A percentile compares a stretch with the other conserved stretches of the same genome.
Conservation (phyloP, 306 rosid species). For the Cucurbita maxima region DNA sequence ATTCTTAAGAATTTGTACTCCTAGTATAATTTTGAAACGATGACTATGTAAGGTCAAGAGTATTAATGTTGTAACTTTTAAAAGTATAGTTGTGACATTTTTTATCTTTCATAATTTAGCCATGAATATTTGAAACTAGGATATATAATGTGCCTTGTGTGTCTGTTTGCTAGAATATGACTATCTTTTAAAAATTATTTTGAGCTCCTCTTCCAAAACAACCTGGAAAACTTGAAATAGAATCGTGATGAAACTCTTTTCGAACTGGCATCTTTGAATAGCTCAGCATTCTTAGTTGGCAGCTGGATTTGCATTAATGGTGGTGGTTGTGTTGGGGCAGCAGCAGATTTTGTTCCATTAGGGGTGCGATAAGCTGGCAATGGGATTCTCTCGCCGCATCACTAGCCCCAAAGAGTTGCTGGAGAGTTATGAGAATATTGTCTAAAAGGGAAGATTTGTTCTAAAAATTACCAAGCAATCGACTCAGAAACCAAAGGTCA, state of each 20-base stretch:
- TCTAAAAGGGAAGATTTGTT: not conserved
- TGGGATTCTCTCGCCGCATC: not conserved
- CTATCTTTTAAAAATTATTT: not conserved
- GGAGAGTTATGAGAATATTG: not conserved
- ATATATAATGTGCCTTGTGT: not conserved
- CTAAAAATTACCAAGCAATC: not conserved
- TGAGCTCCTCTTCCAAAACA: not conserved
- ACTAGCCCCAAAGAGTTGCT: not conserved
- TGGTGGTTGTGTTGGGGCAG: not conserved
- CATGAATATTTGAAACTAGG: not conserved
- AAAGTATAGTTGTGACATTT: too few relatives aligned
- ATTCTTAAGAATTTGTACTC: not conserved
- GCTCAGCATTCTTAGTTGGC: not conserved
- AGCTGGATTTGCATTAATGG: conserved; percentile 3
- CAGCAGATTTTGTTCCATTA: not conserved
- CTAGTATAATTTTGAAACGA: not conserved
- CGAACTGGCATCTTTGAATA: not conserved
- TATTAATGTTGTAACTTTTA: too few relatives aligned
- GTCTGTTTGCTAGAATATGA: not conserved
- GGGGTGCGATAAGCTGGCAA: not conserved
- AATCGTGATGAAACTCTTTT: not conserved
- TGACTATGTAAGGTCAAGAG: too few relatives aligned
- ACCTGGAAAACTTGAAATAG: not conserved
- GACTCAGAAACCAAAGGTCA: not conserved
- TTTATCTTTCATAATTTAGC: too few relatives aligned